A percentile compares a stretch with the other conserved stretches of the same genome.
These are phyloP conservation scores for Paecilomyces formosus DNA, from an alignment of 2,329 filamentous ascomycete species.

Conservation along the genomic window DNA sequence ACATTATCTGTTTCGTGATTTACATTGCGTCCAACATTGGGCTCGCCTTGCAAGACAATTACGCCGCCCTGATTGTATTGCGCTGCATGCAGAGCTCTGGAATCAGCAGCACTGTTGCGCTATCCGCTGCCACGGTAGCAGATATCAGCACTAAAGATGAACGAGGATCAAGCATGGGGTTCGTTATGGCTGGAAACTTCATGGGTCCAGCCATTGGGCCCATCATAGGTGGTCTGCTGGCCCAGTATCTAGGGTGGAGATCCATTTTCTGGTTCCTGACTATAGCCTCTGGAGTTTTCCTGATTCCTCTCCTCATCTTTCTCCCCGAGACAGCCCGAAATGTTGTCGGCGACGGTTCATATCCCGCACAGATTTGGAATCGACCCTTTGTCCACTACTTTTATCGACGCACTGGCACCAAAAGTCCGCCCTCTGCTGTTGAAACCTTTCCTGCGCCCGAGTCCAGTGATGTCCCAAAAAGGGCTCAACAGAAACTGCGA, in stretches of 20 bases:
- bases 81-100: conserved; percentile 39
- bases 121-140: conserved; percentile 33
- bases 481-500: too few relatives aligned
- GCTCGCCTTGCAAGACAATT: conserved; percentile 31
- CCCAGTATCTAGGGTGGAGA: conserved; percentile 43
- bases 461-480: too few relatives aligned
- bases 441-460: too few relatives aligned
- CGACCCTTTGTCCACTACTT: conserved; percentile 11
- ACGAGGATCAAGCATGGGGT: conserved; percentile 36
- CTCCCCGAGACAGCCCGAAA: conserved; percentile 30
- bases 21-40: conserved; percentile 37
- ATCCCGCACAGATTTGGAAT: conserved; percentile 20
- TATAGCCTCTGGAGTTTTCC: conserved; percentile 29
- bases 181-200: conserved; percentile 20
- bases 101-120: conserved; percentile 32
- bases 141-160: conserved; percentile 35
- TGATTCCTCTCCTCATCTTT: conserved; percentile 14
- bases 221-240: conserved; percentile 43
- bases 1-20: conserved; percentile 37
- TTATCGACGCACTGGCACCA: too few relatives aligned
- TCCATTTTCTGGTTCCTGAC: conserved; percentile 49
- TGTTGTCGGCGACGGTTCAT: conserved; percentile 26
- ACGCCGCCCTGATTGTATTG: conserved; percentile 28
- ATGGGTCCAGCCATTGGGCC: conserved; percentile 44
- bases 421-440: too few relatives aligned